Evolutionary conservation across 2,329 filamentous ascomycete species (phyloP), one percentile per base, ranked within the genome.

Genomic region (Fusarium sp.): DNA sequence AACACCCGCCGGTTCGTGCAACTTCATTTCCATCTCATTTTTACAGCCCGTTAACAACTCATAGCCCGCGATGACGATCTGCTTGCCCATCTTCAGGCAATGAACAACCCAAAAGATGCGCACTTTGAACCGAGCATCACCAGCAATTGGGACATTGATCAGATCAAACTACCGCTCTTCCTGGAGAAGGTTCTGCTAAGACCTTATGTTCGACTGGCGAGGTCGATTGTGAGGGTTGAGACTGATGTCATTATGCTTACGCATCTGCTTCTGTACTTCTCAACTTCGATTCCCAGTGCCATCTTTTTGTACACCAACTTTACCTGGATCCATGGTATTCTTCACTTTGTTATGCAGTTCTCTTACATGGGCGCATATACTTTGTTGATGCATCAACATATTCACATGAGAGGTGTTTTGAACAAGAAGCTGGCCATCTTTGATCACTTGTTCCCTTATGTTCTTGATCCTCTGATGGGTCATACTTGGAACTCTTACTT

Each of bases 401-500:
- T 95, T 73, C 93, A 95, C 78, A 90, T 90, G 83, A 86, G 90
- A 48, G 93, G 93, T 18, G 84, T 95, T 6, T 81, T 95, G 38
- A 81, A 84, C 27, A 88, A 87, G 74, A 78, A 81, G 11, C 88
- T 86, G 58, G 81, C 82, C 37, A 75, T 86, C 33, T 80, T 95
- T 64, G 93, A 95, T 76, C 77, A 80, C 9, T 56, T 85, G 3
- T 95, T 94, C 73, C 93, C 93, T 0, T 95, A 94, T 77, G 79
- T 95, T 42, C 83, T 89, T 14, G 91, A 94, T 73, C 92, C 92
- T 0, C 81, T 95, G 61, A 92, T 94, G 88, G 93, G 93, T 14
- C 93, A 95, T 76, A 94, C 92, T 0, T 94, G 92, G 92, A 93
- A 95, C 81, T 91, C 90, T 4, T 95, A 95, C 81, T 95, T 88